Conservation (phyloP, 495 filamentous ascomycete species). For the Cercophora scortea region DNA sequence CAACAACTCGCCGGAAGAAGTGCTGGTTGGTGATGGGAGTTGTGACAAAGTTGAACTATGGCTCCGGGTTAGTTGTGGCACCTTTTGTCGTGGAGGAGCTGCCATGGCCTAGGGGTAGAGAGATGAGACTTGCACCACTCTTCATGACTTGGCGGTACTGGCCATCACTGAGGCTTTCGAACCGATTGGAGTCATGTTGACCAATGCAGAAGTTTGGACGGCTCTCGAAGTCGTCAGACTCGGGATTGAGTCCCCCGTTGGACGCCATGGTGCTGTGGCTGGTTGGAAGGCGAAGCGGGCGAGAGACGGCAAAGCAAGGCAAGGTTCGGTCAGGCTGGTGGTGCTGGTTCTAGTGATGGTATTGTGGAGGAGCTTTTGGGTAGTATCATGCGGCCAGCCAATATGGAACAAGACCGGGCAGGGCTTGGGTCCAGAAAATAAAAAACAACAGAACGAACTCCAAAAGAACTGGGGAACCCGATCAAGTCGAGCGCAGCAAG, state of each 20-base stretch:
- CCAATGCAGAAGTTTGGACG: constrained; percentile 69
- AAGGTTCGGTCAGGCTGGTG: no score
- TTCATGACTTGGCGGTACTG: constrained; percentile 63
- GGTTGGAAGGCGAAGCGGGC: background rate
- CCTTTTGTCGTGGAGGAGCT: background rate
- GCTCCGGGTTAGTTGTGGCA: background rate
- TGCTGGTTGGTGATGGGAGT: constrained; percentile 75
- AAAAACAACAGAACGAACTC: no score
- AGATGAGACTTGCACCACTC: constrained; percentile 41
- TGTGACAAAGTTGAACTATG: constrained; percentile 87
- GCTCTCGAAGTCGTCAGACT: constrained; percentile 39
- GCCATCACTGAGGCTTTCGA: constrained; percentile 50
- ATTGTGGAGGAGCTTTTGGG: no score
- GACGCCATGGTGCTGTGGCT: constrained; percentile 13
- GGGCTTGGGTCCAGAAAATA: no score
- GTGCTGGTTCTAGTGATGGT: no score
- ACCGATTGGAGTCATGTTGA: constrained; percentile 68
- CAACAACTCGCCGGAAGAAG: constrained; percentile 71
- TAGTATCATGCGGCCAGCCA: no score
- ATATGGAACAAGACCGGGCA: no score
- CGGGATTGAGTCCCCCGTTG: constrained; percentile 27
- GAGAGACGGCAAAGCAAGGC: background rate
- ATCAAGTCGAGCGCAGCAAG: no score
- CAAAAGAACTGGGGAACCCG: no score
- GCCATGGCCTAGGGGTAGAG: background rate